These are phyloP conservation scores for Verticillium nonalfalfae DNA, from an alignment of 2,329 filamentous ascomycete genomes.

Conservation along the genomic window DNA sequence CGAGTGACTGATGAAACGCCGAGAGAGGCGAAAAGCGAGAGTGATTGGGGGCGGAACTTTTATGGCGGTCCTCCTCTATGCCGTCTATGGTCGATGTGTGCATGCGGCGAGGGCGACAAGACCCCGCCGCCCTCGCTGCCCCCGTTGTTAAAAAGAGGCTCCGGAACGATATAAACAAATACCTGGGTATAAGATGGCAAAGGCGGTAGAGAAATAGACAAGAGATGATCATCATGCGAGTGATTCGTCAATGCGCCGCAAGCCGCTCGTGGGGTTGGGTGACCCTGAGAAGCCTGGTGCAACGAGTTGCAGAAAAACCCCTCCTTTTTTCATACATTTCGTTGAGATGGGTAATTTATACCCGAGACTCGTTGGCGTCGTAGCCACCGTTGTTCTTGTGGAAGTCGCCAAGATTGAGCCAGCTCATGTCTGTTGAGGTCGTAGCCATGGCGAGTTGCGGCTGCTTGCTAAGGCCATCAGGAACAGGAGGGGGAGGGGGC, in stretches of 20 bases:
- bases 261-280: constrained; percentile 2
- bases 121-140: neutral
- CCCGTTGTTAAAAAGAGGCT: constrained; percentile 9
- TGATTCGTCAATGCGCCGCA: constrained; percentile 11
- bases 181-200: constrained; percentile 14
- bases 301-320: neutral
- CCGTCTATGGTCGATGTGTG: constrained; percentile 12
- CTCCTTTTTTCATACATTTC: neutral
- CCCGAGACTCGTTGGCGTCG: neutral
- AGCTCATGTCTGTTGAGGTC: constrained; percentile 65
- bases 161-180: constrained; percentile 9
- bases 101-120: neutral
- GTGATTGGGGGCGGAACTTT: constrained; percentile 4
- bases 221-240: constrained; percentile 11
- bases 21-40: neutral
- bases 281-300: neutral
- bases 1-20: neutral
- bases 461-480: constrained; percentile 35
- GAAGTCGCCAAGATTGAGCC: constrained; percentile 63
- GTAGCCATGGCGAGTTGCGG: constrained; percentile 44
- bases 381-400: constrained; percentile 12
- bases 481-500: constrained; percentile 20
- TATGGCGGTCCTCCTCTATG: constrained; percentile 8
- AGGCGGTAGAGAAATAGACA: constrained; percentile 5
- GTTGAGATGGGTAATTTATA: neutral